Evolutionary conservation across 192 early-diverging fungal genomes (phyloP).

Genomic region (Coemansia sp.): DNA sequence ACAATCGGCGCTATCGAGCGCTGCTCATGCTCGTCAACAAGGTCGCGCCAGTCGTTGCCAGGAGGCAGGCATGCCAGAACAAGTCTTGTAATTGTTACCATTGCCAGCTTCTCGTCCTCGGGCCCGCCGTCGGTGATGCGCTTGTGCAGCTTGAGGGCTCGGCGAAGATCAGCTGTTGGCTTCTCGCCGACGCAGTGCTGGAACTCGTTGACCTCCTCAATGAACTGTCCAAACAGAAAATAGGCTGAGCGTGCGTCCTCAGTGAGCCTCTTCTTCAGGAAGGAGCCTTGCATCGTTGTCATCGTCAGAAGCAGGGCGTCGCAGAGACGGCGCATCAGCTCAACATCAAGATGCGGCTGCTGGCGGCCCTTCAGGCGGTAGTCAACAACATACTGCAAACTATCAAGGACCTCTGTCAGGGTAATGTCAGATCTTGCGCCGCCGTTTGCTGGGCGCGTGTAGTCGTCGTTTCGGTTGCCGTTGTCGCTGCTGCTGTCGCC

Average conservation of each 20-base stretch:
- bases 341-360: constrained; percentile 75
- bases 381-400: constrained; percentile 93
- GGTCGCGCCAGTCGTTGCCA: constrained; percentile 87
- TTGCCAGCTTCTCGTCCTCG: constrained; percentile 70
- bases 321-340: constrained; percentile 82
- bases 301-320: constrained; percentile 85
- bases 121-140: constrained; percentile 75
- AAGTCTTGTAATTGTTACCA: constrained; percentile 78
- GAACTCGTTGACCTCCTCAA: constrained; percentile 93
- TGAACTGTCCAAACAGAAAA: constrained; percentile 91
- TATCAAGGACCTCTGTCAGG: constrained; percentile 74
- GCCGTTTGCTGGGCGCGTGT: background rate
- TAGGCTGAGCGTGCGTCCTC: constrained; percentile 84
- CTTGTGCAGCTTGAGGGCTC: constrained; percentile 60
- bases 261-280: constrained; percentile 64
- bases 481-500: constrained; percentile 35
- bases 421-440: constrained; percentile 25
- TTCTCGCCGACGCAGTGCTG: constrained; percentile 75
- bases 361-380: constrained; percentile 86
- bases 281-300: constrained; percentile 61
- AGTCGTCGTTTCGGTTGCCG: background rate
- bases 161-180: constrained; percentile 77
- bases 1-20: constrained; percentile 70
- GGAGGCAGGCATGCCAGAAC: constrained; percentile 74
- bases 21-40: constrained; percentile 81